A percentile compares a stretch with the other conserved stretches of the same genome.
Conservation (phyloP, 2,329 filamentous ascomycete species). For the Talaromyces funiculosus region DNA sequence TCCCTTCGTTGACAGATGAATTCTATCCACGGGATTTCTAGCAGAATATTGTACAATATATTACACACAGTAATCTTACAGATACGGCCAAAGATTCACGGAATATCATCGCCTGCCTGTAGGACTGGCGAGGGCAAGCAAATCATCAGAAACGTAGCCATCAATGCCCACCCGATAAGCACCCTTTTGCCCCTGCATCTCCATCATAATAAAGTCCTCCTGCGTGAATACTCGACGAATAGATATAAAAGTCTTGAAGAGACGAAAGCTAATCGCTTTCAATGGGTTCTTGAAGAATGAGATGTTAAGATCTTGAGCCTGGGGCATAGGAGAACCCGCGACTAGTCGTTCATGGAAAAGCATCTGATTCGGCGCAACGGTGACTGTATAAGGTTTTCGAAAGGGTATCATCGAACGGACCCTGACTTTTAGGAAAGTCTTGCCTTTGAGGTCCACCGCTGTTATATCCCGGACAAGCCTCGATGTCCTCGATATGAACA, state of each 20-base stretch:
- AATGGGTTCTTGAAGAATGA: conserved; percentile 32
- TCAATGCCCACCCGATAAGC: conserved; percentile 34
- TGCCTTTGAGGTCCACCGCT: conserved; percentile 38
- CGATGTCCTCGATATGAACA: conserved; percentile 54
- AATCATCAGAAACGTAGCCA: conserved; percentile 32
- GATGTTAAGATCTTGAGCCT: conserved; percentile 16
- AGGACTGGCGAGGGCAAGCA: conserved; percentile 28
- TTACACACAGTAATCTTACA: not conserved
- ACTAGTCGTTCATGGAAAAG: conserved; percentile 30
- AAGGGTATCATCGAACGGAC: conserved; percentile 37
- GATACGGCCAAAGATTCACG: not conserved
- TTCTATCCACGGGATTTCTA: not conserved
- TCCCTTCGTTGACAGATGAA: not conserved
- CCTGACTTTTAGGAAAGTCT: conserved; percentile 30
- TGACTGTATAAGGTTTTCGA: conserved; percentile 29
- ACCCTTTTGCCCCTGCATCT: conserved; percentile 31
- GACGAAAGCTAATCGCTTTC: conserved; percentile 24
- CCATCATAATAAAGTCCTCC: conserved; percentile 36
- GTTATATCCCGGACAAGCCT: conserved; percentile 56
- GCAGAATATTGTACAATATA: not conserved
- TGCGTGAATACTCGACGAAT: conserved; percentile 36
- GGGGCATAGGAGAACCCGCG: conserved; percentile 18
- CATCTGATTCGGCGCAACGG: conserved; percentile 30
- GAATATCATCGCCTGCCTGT: not conserved
- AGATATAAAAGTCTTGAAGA: conserved; percentile 31